Evolutionary conservation across 2,329 filamentous ascomycete genomes (phyloP), one percentile per base, ranked within the genome.

Genomic region (Talaromyces pinophilus): DNA sequence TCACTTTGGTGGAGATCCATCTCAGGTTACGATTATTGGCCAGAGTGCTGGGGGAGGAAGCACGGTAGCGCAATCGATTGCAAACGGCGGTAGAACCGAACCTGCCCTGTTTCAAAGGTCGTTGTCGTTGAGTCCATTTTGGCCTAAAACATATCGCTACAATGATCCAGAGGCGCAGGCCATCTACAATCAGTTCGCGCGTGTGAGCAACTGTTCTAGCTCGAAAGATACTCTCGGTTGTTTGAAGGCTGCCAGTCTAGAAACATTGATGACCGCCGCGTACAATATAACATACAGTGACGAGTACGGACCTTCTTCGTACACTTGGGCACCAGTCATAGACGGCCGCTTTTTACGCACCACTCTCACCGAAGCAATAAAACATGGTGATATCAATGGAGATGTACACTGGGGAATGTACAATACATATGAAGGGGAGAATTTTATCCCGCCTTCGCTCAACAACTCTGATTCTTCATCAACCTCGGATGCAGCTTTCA

Each of bases 391-490:
- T 3, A 74, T 86, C 8, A 82, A 85, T 62, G 80, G 81, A 2
- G 79, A 84, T 1, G 72, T 76, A 8, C 80, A 82, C 0, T 84
- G 84, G 68, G 80, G 81, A n/a, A 85, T 84, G 79, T 88, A 88
- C 73, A 89, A 89, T 72, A 81, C 83, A 0, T 84, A 88, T 71
- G 87, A 89, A 74, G 87, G 87, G 25, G 83, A 88, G 72, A 87
- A 86, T 68, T 89, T 90, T 70, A 78, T 87, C 25, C 85, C 86
- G 0, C 72, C 82, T 0, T 84, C 82, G 0, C 76, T 88, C 1
- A 77, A 75, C 59, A 67, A 69, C 0, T 69, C 71, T 0, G 13
- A 52, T 30, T 52, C 44, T 0, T n/a, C 15, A 8, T n/a, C 44
- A 28, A 25, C 25, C 25, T 28, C 48, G 2, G 48, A 30, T 52